A percentile compares a stretch with the other conserved stretches of the same genome.
Conservation (phyloP, 768 basidiomycete species). For the Tylopilus plumbeoviolaceoides region DNA sequence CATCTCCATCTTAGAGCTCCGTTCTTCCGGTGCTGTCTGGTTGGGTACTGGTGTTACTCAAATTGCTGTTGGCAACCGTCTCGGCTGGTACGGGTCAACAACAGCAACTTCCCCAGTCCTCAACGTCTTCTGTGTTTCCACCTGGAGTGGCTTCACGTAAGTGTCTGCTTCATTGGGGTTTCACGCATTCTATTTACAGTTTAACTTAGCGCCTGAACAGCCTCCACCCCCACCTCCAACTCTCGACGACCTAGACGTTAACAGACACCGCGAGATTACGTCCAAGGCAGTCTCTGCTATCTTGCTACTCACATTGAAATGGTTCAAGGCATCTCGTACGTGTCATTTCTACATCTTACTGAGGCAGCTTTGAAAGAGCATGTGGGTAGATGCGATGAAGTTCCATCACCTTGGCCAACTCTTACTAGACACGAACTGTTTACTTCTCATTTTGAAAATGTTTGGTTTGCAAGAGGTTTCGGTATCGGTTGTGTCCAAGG, state of each 20-base stretch:
- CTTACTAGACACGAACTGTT: slow-evolving; percentile 90
- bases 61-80: slow-evolving; percentile 88
- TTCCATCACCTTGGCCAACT: slow-evolving; percentile 97
- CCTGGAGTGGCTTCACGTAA: slow-evolving; percentile 65
- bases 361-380: background rate
- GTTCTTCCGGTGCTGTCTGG: slow-evolving; percentile 81
- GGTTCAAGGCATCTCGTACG: slow-evolving; percentile 99
- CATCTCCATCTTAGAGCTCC: slow-evolving; percentile 51
- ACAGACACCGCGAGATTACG: slow-evolving; percentile 93
- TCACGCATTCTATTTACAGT: background rate
- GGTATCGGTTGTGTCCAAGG: slow-evolving; percentile 77
- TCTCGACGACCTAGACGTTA: slow-evolving; percentile 89
- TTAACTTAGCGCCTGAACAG: slow-evolving; percentile 53
- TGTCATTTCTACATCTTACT: slow-evolving; percentile 10
- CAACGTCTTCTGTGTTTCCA: slow-evolving; percentile 68
- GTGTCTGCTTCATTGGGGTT: slow-evolving; percentile 13
- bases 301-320: slow-evolving; percentile 83
- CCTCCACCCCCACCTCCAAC: slow-evolving; percentile 64
- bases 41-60: slow-evolving; percentile 91
- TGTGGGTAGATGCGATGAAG: slow-evolving; percentile 86
- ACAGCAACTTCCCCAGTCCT: slow-evolving; percentile 61
- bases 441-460: slow-evolving; percentile 93
- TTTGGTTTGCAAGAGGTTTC: slow-evolving; percentile 95
- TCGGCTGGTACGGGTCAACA: slow-evolving; percentile 63
- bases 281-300: slow-evolving; percentile 97